A percentile compares a stretch with the other conserved stretches of the same genome.
Conservation (phyloP, 2,329 filamentous ascomycete species). For the Hypoxylon sp. region DNA sequence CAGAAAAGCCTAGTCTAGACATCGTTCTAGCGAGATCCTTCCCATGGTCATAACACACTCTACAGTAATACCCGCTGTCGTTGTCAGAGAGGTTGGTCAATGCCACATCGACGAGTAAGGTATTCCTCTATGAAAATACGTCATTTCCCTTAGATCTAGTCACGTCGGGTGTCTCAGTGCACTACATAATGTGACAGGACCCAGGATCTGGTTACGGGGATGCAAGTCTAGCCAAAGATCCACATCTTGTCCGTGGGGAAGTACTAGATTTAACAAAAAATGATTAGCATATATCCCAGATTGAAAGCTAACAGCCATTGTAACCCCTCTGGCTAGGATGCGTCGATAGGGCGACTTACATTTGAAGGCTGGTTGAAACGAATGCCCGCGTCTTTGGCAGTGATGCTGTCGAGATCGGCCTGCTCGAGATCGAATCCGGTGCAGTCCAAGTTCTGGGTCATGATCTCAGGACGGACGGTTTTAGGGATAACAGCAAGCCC, state of each 20-base stretch:
- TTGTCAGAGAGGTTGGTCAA: conserved; percentile 29
- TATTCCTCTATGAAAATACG: conserved; percentile 33
- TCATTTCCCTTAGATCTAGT: conserved; percentile 16
- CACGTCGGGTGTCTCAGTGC: conserved; percentile 8
- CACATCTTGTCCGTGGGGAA: conserved; percentile 69
- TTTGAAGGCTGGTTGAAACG: conserved; percentile 84
- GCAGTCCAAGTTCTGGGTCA: conserved; percentile 77
- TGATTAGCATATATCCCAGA: conserved; percentile 33
- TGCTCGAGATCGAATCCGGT: conserved; percentile 75
- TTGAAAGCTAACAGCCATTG: conserved; percentile 1
- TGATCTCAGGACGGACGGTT: conserved; percentile 68
- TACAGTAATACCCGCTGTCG: conserved; percentile 32
- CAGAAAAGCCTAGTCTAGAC: conserved; percentile 48
- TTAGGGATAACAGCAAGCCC: conserved; percentile 87
- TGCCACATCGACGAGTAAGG: conserved; percentile 10
- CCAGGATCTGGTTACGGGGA: conserved; percentile 2
- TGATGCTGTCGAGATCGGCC: conserved; percentile 77
- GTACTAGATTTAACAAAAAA: conserved; percentile 59
- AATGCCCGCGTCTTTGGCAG: conserved; percentile 73
- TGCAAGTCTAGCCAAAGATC: conserved; percentile 66
- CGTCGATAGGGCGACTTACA: conserved; percentile 59
- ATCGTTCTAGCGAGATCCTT: conserved; percentile 45
- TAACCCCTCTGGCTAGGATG: neutral
- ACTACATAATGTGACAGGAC: conserved; percentile 1
- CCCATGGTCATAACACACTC: conserved; percentile 32